phyloP scores from a whole-genome alignment of 148 eudicot genomes.

The Rhododendron griersonianum region DNA sequence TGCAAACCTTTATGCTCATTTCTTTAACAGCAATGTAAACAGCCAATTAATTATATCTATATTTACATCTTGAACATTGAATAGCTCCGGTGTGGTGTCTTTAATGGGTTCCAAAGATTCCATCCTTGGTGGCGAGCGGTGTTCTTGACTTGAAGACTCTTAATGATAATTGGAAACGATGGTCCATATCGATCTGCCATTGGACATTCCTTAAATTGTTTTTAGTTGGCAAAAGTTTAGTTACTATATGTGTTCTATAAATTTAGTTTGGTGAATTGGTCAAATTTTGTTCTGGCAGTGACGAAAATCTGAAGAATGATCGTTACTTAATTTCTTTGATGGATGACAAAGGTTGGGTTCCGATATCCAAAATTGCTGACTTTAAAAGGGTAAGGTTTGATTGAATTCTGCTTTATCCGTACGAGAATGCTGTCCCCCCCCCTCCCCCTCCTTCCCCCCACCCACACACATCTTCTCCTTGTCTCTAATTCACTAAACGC shows the following conservation, averaged over 20 bases:
- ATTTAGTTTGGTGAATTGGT: slow-evolving; percentile 3
- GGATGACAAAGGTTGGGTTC: slow-evolving; percentile 94
- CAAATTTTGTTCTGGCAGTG: slow-evolving; percentile 53
- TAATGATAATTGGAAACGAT: background rate
- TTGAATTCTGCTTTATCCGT: background rate
- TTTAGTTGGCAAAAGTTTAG: background rate
- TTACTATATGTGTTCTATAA: background rate
- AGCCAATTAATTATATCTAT: background rate
- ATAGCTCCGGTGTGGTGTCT: background rate
- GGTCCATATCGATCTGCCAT: background rate
- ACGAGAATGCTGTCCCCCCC: background rate
- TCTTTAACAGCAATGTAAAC: background rate
- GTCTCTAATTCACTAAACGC: background rate
- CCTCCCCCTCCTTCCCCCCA: too few species aligned
- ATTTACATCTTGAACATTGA: background rate
- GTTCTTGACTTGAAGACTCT: background rate
- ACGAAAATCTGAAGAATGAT: slow-evolving; percentile 74
- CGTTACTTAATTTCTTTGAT: slow-evolving; percentile 71
- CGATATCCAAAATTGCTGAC: slow-evolving; percentile 67
- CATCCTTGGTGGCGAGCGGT: background rate
- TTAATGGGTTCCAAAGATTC: slow-evolving; percentile 8
- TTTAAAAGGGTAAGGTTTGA: slow-evolving; percentile 72
- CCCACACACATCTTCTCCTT: background rate
- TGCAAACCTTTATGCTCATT: background rate
- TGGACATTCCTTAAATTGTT: background rate